Evolutionary conservation across 2,329 filamentous ascomycete species (phyloP).

Genomic region (Colletotrichum incanum): DNA sequence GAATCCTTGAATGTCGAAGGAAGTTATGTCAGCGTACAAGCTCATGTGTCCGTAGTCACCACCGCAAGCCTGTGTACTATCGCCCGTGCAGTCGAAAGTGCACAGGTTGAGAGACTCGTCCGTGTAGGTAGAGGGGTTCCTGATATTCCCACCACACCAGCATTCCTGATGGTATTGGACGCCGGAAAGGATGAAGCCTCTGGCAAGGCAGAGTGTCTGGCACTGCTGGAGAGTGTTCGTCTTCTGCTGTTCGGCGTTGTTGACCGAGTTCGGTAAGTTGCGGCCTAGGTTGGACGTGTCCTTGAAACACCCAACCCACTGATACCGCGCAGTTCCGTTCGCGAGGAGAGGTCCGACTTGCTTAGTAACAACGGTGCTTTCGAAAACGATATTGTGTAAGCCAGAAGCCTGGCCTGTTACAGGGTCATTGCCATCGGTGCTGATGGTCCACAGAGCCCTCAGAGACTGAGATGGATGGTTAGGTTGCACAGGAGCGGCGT

Average conservation of each 20-base stretch:
- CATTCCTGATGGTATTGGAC: conserved; percentile 53
- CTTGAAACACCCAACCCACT: conserved; percentile 58
- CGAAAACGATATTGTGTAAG: conserved; percentile 53
- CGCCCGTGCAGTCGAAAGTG: conserved; percentile 50
- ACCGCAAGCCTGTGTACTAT: conserved; percentile 50
- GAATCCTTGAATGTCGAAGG: conserved; percentile 48
- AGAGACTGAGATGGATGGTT: conserved; percentile 50
- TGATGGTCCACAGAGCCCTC: conserved; percentile 56
- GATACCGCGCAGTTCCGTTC: conserved; percentile 50
- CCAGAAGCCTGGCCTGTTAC: conserved; percentile 51
- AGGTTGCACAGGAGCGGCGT: conserved; percentile 49
- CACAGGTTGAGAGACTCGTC: conserved; percentile 48
- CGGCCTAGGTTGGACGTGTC: conserved; percentile 52
- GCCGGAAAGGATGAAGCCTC: conserved; percentile 53
- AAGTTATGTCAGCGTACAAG: conserved; percentile 51
- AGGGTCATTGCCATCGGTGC: conserved; percentile 56
- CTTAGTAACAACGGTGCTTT: conserved; percentile 51
- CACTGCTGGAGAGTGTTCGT: conserved; percentile 55
- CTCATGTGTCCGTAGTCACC: conserved; percentile 52
- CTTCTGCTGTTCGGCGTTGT: conserved; percentile 44
- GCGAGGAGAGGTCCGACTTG: conserved; percentile 55
- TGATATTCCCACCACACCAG: conserved; percentile 50
- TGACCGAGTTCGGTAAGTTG: conserved; percentile 51
- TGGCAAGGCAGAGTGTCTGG: conserved; percentile 48
- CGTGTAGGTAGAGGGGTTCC: conserved; percentile 47